Conservation (phyloP, 306 rosid genomes). For the Fragaria vesca region DNA sequence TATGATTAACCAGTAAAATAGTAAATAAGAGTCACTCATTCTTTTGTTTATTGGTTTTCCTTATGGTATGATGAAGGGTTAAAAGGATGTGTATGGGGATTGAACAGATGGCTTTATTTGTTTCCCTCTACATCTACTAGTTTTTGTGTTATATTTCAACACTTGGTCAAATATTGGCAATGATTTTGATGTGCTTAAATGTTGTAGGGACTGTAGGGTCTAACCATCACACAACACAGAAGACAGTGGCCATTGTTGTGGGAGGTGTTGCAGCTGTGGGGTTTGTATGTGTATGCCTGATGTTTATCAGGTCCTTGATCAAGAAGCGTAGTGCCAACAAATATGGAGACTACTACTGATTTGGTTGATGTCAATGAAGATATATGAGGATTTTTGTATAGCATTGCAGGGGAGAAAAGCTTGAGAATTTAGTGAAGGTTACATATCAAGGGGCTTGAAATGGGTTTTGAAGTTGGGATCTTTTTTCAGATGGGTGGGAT, state of each 20-base stretch:
- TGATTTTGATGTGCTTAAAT: constrained; percentile 11
- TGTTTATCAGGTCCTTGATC: constrained; percentile 49
- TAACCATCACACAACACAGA: constrained; percentile 50
- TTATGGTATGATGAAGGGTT: not conserved
- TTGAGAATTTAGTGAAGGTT: not conserved
- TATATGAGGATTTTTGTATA: constrained; percentile 10
- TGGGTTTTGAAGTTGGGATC: constrained; percentile 5
- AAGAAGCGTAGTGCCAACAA: constrained; percentile 64
- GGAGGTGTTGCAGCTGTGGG: constrained; percentile 89
- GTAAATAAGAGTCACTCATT: not conserved
- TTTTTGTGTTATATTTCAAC: not conserved
- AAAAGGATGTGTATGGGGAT: not conserved
- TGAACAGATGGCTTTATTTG: not conserved
- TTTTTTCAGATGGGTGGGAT: not conserved
- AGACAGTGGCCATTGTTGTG: constrained; percentile 76
- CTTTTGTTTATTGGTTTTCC: not conserved
- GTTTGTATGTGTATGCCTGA: constrained; percentile 62
- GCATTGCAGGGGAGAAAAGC: too few relatives aligned
- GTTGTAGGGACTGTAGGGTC: constrained; percentile 38
- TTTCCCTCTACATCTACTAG: too few relatives aligned
- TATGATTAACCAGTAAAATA: not conserved
- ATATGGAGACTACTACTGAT: constrained; percentile 28
- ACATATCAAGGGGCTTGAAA: not conserved
- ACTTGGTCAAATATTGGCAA: constrained; percentile 5
- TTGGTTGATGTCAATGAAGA: not conserved